Percentiles rank a stretch among this genome's conserved stretches.
phyloP scores from a whole-genome alignment of 495 filamentous ascomycete genomes.

The Evansstolkia leycettana region DNA sequence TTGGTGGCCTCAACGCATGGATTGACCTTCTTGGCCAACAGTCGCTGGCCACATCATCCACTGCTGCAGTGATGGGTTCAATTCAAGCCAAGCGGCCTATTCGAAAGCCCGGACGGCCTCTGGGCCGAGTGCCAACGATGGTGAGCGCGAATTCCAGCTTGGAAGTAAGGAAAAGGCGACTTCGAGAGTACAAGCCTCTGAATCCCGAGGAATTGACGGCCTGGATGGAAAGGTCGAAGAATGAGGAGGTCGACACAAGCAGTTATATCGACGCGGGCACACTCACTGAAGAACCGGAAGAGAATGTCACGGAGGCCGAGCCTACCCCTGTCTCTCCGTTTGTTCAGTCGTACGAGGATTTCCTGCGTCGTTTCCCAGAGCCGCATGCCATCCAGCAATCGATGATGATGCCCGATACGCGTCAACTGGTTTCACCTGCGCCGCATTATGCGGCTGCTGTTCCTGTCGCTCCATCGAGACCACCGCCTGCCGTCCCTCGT shows the following conservation, averaged over 20 bases:
- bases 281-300: constrained; percentile 24
- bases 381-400: constrained; percentile 60
- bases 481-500: constrained; percentile 74
- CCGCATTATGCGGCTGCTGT: constrained; percentile 29
- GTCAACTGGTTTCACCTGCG: constrained; percentile 8
- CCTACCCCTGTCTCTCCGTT: constrained; percentile 27
- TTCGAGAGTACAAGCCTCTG: constrained; percentile 46
- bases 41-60: constrained; percentile 47
- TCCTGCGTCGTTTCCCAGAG: constrained; percentile 71
- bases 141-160: constrained; percentile 40
- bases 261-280: constrained; percentile 29
- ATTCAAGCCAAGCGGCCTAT: constrained; percentile 25
- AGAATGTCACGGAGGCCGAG: constrained; percentile 18
- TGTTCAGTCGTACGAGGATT: constrained; percentile 56
- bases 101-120: constrained; percentile 31
- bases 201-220: constrained; percentile 47
- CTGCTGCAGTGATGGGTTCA: constrained; percentile 36
- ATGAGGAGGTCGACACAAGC: constrained; percentile 37
- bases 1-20: constrained; percentile 81
- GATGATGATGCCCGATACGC: constrained; percentile 42
- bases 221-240: constrained; percentile 48
- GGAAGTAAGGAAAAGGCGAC: constrained; percentile 40
- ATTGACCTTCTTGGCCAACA: constrained; percentile 60
- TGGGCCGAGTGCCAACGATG: constrained; percentile 38
- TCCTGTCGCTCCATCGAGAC: constrained; percentile 42